Evolutionary conservation across 108 stramenopile species (phyloP).

Genomic region (Pseudonitzschia multiseries): DNA sequence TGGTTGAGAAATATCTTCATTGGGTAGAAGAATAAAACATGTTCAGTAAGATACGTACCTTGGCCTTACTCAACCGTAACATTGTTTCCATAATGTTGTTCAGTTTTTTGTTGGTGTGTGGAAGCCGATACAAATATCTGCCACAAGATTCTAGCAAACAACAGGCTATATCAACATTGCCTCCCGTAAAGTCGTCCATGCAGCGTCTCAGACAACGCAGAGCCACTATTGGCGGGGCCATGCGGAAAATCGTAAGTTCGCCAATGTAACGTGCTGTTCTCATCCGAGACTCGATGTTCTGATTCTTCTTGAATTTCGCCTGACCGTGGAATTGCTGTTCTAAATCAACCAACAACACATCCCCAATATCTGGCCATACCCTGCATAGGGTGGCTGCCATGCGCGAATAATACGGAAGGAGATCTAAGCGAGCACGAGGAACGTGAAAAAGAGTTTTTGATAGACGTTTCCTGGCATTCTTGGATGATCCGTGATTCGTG

Average conservation of each 20-base stretch:
- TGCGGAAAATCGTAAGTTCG: conserved; percentile 93
- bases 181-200: conserved; percentile 84
- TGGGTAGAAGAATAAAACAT: not conserved
- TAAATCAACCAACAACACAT: conserved; percentile 62
- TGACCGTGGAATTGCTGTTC: conserved; percentile 88
- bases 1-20: not conserved
- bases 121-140: conserved; percentile 75
- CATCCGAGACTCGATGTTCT: conserved; percentile 78
- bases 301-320: conserved; percentile 81
- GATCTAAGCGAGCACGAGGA: conserved; percentile 77
- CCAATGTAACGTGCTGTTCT: conserved; percentile 86
- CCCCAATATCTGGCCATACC: conserved; percentile 69
- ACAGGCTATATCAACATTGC: conserved; percentile 88
- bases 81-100: conserved; percentile 80
- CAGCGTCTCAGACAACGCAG: conserved; percentile 83
- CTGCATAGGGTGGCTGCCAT: conserved; percentile 81
- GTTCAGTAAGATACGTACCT: conserved; percentile 43
- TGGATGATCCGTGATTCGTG: conserved; percentile 76
- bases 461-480: conserved; percentile 79
- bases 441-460: conserved; percentile 81
- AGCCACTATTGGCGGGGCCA: conserved; percentile 90
- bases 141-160: conserved; percentile 91
- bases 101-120: conserved; percentile 73
- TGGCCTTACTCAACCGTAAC: conserved; percentile 83
- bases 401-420: conserved; percentile 89